Conservation (phyloP, 176 grass and related monocot species). For the Rhynchospora pubera region DNA sequence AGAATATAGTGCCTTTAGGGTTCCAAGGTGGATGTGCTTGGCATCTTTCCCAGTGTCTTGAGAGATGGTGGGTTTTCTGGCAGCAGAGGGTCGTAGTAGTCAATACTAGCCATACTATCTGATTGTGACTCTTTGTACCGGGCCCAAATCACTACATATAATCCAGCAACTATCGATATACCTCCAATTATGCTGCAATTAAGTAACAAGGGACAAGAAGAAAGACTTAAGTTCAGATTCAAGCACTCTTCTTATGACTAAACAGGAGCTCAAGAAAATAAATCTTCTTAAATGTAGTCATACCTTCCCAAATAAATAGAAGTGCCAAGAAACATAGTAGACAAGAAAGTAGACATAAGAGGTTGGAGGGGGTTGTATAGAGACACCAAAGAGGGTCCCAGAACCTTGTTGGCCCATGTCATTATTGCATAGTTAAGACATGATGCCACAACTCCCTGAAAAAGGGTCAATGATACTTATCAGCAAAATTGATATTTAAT, state of each 20-base stretch:
- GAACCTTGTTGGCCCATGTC: constrained; percentile 93
- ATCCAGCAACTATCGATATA: constrained; percentile 64
- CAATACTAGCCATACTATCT: neutral
- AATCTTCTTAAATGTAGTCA: constrained; percentile 15
- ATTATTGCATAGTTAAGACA: constrained; percentile 84
- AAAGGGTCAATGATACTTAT: too few species aligned
- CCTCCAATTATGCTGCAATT: constrained; percentile 61
- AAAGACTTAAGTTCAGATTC: neutral
- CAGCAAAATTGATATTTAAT: too few species aligned
- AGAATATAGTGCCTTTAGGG: constrained; percentile 15
- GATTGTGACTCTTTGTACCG: constrained; percentile 48
- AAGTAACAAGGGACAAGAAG: neutral
- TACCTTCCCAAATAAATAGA: constrained; percentile 91
- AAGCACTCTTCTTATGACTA: neutral
- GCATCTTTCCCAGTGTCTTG: constrained; percentile 33
- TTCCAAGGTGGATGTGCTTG: constrained; percentile 33
- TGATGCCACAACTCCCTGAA: constrained; percentile 78
- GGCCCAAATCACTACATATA: constrained; percentile 86
- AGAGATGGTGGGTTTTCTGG: constrained; percentile 27
- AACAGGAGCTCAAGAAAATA: neutral
- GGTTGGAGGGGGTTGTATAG: constrained; percentile 92
- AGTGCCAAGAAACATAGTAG: constrained; percentile 80
- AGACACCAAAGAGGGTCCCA: constrained; percentile 77
- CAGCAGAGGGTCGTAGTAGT: constrained; percentile 42
- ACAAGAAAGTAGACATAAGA: constrained; percentile 72